Conservation (phyloP, 306 rosid species). For the Amphicarpaea edgeworthii region DNA sequence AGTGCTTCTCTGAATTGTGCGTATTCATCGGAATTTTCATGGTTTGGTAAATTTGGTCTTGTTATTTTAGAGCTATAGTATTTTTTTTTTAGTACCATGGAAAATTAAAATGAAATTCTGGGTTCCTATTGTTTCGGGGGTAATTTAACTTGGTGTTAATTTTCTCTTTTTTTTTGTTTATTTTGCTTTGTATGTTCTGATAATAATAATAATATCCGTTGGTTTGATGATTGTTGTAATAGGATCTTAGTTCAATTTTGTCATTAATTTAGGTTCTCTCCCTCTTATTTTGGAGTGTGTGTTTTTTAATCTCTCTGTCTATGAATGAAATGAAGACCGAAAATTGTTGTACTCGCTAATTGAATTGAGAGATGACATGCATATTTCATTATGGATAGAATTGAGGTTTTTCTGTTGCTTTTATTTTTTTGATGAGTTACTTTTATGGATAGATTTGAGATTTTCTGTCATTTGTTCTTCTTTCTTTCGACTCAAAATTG, state of each 20-base stretch:
- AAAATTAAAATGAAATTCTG: slow-evolving; percentile 30
- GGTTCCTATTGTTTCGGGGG: slow-evolving; percentile 33
- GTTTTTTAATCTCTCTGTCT: slow-evolving; percentile 6
- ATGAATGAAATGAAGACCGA: background rate
- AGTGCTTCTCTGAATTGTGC: slow-evolving; percentile 28
- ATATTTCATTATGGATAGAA: no score
- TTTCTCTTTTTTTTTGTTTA: slow-evolving; percentile 12
- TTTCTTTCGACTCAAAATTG: slow-evolving; percentile 34
- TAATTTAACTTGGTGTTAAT: slow-evolving; percentile 41
- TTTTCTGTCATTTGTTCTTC: slow-evolving; percentile 21
- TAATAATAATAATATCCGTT: slow-evolving; percentile 5
- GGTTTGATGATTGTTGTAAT: slow-evolving; percentile 40
- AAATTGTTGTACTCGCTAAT: slow-evolving; percentile 23
- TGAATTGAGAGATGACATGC: slow-evolving; percentile 28
- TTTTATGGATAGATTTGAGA: background rate
- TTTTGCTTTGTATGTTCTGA: slow-evolving; percentile 8
- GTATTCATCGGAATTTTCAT: slow-evolving; percentile 42
- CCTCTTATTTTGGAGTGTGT: background rate
- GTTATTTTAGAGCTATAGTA: slow-evolving; percentile 20
- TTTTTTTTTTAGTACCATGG: slow-evolving; percentile 29
- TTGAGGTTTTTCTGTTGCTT: no score
- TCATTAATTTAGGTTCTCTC: slow-evolving; percentile 19
- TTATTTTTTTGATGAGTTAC: no score
- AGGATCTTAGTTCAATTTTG: slow-evolving; percentile 60
- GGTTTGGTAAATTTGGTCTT: slow-evolving; percentile 50